These are phyloP conservation scores for Trametes pubescens DNA, from an alignment of 1,284 basidiomycete genomes.

Conservation along the genomic window DNA sequence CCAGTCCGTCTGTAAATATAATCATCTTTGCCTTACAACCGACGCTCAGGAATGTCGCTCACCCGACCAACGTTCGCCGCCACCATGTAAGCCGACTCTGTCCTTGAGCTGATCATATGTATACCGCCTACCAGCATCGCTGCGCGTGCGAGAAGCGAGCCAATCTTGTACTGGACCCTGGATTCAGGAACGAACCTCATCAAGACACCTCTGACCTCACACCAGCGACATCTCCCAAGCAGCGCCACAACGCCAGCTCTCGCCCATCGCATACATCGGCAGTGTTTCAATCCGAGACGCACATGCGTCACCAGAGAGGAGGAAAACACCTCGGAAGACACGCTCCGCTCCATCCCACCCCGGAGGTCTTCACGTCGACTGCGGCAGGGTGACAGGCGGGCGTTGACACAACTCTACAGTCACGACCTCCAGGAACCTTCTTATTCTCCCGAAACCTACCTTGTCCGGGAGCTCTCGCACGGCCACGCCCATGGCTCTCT, in stretches of 20 bases:
- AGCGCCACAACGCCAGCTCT: slow-evolving; percentile 1
- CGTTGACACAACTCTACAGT: slow-evolving; percentile 8
- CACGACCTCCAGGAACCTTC: slow-evolving; percentile 1
- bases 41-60: neutral
- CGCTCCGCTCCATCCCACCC: neutral
- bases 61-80: slow-evolving; percentile 26
- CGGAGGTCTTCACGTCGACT: neutral
- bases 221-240: neutral
- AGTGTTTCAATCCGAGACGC: slow-evolving; percentile 4
- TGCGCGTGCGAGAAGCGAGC: slow-evolving; percentile 1
- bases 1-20: slow-evolving; percentile 2
- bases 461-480: neutral
- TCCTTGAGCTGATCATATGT: neutral
- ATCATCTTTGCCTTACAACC: neutral
- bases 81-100: neutral
- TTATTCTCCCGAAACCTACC: slow-evolving; percentile 1
- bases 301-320: slow-evolving; percentile 12
- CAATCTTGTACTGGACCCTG: slow-evolving; percentile 6
- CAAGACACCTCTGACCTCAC: slow-evolving; percentile 9
- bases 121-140: neutral
- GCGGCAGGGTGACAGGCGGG: neutral
- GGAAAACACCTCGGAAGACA: neutral
- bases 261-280: neutral
- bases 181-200: slow-evolving; percentile 16
- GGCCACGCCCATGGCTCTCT: neutral